These are phyloP conservation scores for Tephrocybe sp. DNA, from an alignment of 768 basidiomycete genomes.

Conservation along the genomic window DNA sequence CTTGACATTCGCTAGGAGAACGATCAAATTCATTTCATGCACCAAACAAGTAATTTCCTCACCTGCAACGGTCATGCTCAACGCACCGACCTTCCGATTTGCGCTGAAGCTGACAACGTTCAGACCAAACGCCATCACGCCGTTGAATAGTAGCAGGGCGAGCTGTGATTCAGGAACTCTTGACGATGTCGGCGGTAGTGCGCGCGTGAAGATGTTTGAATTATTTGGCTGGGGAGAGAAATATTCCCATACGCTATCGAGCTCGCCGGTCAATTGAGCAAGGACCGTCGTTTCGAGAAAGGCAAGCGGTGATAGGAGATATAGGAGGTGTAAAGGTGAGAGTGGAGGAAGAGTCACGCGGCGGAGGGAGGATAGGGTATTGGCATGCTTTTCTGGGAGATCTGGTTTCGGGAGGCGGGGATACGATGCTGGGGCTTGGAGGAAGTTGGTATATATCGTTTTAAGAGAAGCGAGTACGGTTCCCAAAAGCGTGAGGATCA, in stretches of 20 bases:
- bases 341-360: conserved; percentile 25
- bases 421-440: conserved; percentile 45
- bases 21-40: not conserved
- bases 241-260: conserved; percentile 54
- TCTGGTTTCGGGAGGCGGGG: not conserved
- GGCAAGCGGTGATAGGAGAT: conserved; percentile 90
- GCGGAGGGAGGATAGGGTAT: not conserved
- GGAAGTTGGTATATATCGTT: conserved; percentile 86
- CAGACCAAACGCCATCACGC: conserved; percentile 84
- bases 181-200: conserved; percentile 38
- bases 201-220: conserved; percentile 3
- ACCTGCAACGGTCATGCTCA: conserved; percentile 93
- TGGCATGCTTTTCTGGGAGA: not conserved
- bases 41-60: conserved; percentile 28
- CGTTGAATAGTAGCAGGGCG: conserved; percentile 70
- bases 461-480: conserved; percentile 92
- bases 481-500: conserved; percentile 86
- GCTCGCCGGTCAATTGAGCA: conserved; percentile 80
- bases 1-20: conserved; percentile 75
- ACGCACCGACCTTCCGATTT: conserved; percentile 87
- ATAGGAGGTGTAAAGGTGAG: conserved; percentile 79
- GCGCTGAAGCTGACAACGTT: conserved; percentile 96
- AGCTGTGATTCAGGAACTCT: conserved; percentile 34
- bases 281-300: conserved; percentile 83
- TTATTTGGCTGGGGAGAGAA: not conserved